Evolutionary conservation across 1,284 basidiomycete species (phyloP), one percentile per base, ranked within the genome.

Genomic region (Trichosporon sp.): DNA sequence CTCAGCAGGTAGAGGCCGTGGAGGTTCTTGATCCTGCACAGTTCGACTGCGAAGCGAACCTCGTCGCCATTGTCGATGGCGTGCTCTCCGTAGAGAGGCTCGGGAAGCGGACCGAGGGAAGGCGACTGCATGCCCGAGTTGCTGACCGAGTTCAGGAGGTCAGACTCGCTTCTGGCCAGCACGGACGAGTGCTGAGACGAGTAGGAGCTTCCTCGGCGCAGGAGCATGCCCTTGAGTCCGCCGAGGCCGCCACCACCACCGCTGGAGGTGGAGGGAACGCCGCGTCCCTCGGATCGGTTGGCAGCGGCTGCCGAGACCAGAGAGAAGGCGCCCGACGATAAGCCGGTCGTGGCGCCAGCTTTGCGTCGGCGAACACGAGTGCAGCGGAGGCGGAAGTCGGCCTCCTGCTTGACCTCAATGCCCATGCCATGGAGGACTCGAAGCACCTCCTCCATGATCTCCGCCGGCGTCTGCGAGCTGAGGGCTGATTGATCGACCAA

Each of bases 401-500:
- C 89, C 82, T 97, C 94, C 57, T 87, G 82, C 73, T 90, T 87
- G 68, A 95, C 85, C 57, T 95, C 92, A 64, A 99, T 84, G 23
- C 95, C 96, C 92, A 99, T 95, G 46, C 85, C 86, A 71, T 88
- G 85, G 63, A 99, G 83, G 16, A 94, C 89, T 65, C 84, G 83
- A 70, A 86, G 84, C 34, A 98, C 86, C 75, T 94, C 90, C 65
- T 84, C 85, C 83, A 99, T 91, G 49, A 98, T 92, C 68, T 92
- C 89, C 6, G 87, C 85, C 13, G 95, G 95, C 14, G 88, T 83
- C 19, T 87, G 85, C 7, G 89, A 91, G 9, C 95, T 96, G 68
- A 98, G 86, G 40, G 89, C 95, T 23, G 89, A 89, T 74, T 92
- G 90, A 79, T 98, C 95, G 29, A 99, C 90, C 1, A 95, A 89